Evolutionary conservation across 768 basidiomycete genomes (phyloP), one percentile per base, ranked within the genome.

Genomic region (Tephrocybe sp.): DNA sequence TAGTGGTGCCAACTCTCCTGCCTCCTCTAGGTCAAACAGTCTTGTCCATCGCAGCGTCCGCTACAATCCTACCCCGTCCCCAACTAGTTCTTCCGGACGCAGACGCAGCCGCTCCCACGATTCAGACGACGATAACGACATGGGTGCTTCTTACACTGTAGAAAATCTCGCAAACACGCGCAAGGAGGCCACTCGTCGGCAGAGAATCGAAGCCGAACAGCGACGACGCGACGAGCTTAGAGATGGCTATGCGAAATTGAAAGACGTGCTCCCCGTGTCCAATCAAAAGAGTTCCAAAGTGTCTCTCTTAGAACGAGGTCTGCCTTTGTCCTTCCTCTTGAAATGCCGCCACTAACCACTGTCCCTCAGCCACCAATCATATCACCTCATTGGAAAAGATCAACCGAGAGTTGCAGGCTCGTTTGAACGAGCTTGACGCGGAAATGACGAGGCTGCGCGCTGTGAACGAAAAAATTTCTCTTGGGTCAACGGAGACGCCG

Each of bases 271-370:
- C 6, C 92, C 92, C 2, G 78, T 86, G 45, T 89, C 87, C 11
- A 92, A 91, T 68, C 90, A 92, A 75, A 91, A 93, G 73, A 86
- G 87, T 66, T 92, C 89, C 72, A 95, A 95, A 65, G 89, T 92
- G 15, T 90, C 88, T 21, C 70, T 94, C 49, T 74, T 95, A 48
- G 92, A 94, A 69, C 79, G 92, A 80, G 89, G 91, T 92, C 61
- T 52, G 79, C 63, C 22, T 9, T 30, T n/a, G n/a, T n/a, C n/a
- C 21, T 55, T 47, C 52, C 28, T 36, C 44, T 41, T 53, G 32
- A 16, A 37, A 35, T 58, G 52, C 40, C 44, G 43, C 31, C 21
- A 40, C 43, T 44, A 31, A 60, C 36, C 28, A 25, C 51, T 41
- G 55, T 36, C 16, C 22, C 31, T 11, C 59, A 92, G 89, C 89